These are phyloP conservation scores for Anisodus acutangulus DNA, from an alignment of 257 asterid genomes.

Conservation along the genomic window DNA sequence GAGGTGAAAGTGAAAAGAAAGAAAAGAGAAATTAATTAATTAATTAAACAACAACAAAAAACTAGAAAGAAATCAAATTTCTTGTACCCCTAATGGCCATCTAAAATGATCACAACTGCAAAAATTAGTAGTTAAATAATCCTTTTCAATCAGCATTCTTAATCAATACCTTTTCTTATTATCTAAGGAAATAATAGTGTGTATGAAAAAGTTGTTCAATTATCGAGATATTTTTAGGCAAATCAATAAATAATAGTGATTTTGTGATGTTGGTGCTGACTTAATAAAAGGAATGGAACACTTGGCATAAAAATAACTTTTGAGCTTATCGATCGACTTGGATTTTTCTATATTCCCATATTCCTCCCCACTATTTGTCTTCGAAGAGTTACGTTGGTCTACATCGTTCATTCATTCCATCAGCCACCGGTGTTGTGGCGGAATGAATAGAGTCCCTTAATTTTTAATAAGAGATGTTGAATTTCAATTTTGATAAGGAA, in stretches of 20 bases:
- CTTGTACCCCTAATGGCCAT: neutral
- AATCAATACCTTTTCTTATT: neutral
- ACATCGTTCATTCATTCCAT: neutral
- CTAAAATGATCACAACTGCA: neutral
- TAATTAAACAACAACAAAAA: neutral
- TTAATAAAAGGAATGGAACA: constrained; percentile 19
- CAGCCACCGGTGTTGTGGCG: no score
- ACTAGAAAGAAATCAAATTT: neutral
- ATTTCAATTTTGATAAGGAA: no score
- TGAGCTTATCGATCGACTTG: constrained; percentile 22
- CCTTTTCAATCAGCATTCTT: neutral
- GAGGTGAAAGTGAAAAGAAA: constrained; percentile 30
- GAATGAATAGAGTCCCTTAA: no score
- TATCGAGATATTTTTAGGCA: neutral
- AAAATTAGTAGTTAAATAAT: neutral
- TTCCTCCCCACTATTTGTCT: neutral
- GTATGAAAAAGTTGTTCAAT: neutral
- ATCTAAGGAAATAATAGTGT: neutral
- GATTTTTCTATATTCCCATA: neutral
- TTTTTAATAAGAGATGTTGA: no score
- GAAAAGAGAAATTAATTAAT: neutral
- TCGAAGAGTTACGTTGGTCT: neutral
- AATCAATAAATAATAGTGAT: neutral
- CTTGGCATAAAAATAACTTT: constrained; percentile 22
- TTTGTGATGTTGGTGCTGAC: neutral